Conservation (phyloP, 1,284 basidiomycete species). For the Pterula multifida region DNA sequence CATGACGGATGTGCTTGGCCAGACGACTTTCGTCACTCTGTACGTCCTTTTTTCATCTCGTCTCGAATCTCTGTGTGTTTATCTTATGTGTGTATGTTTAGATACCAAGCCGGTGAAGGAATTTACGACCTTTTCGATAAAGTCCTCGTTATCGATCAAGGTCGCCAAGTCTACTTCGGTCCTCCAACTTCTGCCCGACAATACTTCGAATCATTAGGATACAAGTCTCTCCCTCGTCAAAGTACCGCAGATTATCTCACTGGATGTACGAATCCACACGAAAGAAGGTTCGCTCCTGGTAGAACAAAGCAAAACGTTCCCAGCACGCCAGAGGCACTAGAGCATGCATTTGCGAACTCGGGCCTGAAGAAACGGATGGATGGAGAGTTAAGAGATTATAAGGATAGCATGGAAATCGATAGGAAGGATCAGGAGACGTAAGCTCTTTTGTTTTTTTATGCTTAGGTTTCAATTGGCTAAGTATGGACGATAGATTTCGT, state of each 20-base stretch:
- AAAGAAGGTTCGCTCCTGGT: conserved; percentile 73
- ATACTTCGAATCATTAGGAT: conserved; percentile 76
- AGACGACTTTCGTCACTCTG: conserved; percentile 71
- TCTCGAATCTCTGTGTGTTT: conserved; percentile 11
- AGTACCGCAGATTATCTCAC: conserved; percentile 70
- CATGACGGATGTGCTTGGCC: conserved; percentile 66
- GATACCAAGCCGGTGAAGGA: conserved; percentile 77
- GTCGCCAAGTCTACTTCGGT: conserved; percentile 78
- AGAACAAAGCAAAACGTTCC: conserved; percentile 57
- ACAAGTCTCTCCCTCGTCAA: conserved; percentile 60
- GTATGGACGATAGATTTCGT: conserved; percentile 38
- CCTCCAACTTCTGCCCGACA: conserved; percentile 56
- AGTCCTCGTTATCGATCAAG: conserved; percentile 70
- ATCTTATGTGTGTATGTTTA: conserved; percentile 13
- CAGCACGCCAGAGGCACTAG: conserved; percentile 61
- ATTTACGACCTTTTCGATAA: conserved; percentile 75
- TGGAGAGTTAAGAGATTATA: conserved; percentile 51
- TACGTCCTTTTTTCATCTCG: conserved; percentile 23
- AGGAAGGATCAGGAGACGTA: conserved; percentile 59
- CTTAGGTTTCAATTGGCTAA: background rate
- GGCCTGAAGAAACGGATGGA: conserved; percentile 35
- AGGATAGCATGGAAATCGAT: conserved; percentile 47
- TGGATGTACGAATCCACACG: conserved; percentile 74
- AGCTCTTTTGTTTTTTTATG: background rate
- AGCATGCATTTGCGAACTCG: conserved; percentile 53